These are phyloP conservation scores for Xylariaceae sp. DNA, from an alignment of 2,329 filamentous ascomycete genomes.

Conservation along the genomic window DNA sequence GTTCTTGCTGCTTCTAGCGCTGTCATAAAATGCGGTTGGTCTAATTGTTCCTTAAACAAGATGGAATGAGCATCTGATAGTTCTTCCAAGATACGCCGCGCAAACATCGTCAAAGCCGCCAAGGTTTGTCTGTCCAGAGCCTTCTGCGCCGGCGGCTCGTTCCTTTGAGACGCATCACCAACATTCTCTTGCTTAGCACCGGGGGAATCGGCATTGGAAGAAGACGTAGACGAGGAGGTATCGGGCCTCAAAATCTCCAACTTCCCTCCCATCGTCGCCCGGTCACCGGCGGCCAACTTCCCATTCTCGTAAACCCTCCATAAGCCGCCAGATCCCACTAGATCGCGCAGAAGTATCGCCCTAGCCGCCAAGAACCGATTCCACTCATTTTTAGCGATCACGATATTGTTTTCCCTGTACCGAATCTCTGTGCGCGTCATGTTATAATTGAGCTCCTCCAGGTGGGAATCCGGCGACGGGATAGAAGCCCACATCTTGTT, in stretches of 20 bases:
- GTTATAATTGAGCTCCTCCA: too few species aligned
- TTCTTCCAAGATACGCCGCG: slow-evolving; percentile 1
- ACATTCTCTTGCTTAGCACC: too few species aligned
- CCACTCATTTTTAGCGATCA: too few species aligned
- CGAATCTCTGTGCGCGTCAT: too few species aligned
- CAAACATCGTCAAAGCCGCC: background rate
- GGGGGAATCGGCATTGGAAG: too few species aligned
- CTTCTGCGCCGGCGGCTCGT: too few species aligned
- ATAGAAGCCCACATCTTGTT: slow-evolving; percentile 1
- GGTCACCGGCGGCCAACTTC: background rate
- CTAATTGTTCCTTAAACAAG: slow-evolving; percentile 5
- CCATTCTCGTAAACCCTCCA: background rate
- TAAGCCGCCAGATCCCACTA: background rate
- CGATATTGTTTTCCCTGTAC: too few species aligned
- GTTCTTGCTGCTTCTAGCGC: background rate
- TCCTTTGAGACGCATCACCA: too few species aligned
- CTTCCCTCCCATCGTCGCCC: too few species aligned
- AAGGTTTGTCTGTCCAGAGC: background rate
- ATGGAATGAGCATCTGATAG: slow-evolving; percentile 2
- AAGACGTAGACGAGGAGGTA: too few species aligned
- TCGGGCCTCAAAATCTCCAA: too few species aligned
- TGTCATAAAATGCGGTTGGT: background rate
- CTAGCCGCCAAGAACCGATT: background rate
- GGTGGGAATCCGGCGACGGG: background rate
- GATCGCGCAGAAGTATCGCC: background rate